These are phyloP conservation scores for Pythium rishiriense DNA, from an alignment of 352 stramenopile genomes.

Conservation along the genomic window DNA sequence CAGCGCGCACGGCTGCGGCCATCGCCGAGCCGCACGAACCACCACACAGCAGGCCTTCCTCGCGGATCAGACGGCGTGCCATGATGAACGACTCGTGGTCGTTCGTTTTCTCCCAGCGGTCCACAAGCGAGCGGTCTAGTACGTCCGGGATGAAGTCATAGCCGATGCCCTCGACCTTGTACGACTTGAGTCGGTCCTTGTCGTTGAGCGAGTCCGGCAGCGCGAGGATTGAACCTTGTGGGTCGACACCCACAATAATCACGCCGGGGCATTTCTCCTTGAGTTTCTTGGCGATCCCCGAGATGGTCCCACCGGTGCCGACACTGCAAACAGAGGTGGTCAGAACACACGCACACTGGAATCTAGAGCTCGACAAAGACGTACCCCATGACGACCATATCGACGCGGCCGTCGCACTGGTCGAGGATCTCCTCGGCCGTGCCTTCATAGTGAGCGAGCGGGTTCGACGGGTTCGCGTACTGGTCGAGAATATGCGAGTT, in stretches of 20 bases:
- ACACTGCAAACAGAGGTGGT: too few species aligned
- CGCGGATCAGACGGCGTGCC: slow-evolving; percentile 92
- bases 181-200: slow-evolving; percentile 85
- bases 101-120: slow-evolving; percentile 94
- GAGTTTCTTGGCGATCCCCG: slow-evolving; percentile 91
- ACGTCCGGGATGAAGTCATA: slow-evolving; percentile 98
- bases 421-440: slow-evolving; percentile 95
- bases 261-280: slow-evolving; percentile 90
- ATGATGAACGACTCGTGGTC: slow-evolving; percentile 94
- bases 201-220: slow-evolving; percentile 93
- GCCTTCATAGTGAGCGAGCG: slow-evolving; percentile 94
- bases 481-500: slow-evolving; percentile 96
- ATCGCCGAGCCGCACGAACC: slow-evolving; percentile 93
- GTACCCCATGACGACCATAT: slow-evolving; percentile 96
- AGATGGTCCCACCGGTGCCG: slow-evolving; percentile 96
- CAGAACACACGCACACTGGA: too few species aligned
- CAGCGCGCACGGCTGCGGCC: slow-evolving; percentile 78
- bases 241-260: slow-evolving; percentile 88
- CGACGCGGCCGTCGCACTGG: slow-evolving; percentile 91
- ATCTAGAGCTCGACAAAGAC: too few species aligned
- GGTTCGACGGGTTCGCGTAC: slow-evolving; percentile 97
- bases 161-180: slow-evolving; percentile 96
- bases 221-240: slow-evolving; percentile 93
- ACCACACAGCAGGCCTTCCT: slow-evolving; percentile 95
- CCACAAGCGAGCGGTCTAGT: slow-evolving; percentile 91